Evolutionary conservation across 2,329 filamentous ascomycete species (phyloP).

Genomic region (Lecanicillium sp.): DNA sequence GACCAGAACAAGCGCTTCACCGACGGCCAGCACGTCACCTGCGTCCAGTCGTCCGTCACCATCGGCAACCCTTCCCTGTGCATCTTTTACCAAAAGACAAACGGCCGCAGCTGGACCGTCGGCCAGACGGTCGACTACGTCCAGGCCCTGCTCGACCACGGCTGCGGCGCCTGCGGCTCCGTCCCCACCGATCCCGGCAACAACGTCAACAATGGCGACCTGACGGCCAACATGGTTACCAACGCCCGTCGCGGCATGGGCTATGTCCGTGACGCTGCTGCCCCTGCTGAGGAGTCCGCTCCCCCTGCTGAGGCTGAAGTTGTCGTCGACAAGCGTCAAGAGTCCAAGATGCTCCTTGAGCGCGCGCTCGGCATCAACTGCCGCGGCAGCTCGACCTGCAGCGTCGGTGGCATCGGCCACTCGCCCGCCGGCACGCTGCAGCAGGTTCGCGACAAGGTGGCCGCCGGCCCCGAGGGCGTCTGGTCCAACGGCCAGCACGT

Average conservation of each 20-base stretch:
- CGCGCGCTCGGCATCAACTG: slow-evolving; percentile 9
- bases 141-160: slow-evolving; percentile 5
- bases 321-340: no score
- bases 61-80: slow-evolving; percentile 9
- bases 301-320: not conserved
- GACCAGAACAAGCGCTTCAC: slow-evolving; percentile 8
- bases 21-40: slow-evolving; percentile 9
- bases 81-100: slow-evolving; percentile 11
- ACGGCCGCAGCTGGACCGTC: slow-evolving; percentile 9
- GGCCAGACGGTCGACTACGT: slow-evolving; percentile 9
- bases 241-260: slow-evolving; percentile 7
- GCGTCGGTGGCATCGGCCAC: slow-evolving; percentile 7
- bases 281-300: slow-evolving; percentile 8
- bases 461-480: slow-evolving; percentile 4
- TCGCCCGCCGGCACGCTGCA: slow-evolving; percentile 7
- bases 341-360: slow-evolving; percentile 1
- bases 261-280: not conserved
- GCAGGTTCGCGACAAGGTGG: slow-evolving; percentile 8
- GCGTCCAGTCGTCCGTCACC: slow-evolving; percentile 6
- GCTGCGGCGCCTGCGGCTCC: slow-evolving; percentile 7
- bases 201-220: slow-evolving; percentile 9
- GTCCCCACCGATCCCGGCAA: slow-evolving; percentile 10
- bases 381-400: slow-evolving; percentile 8
- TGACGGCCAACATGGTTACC: slow-evolving; percentile 11
- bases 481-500: slow-evolving; percentile 8